phyloP scores from a whole-genome alignment of 805 yeast species.

The Isabelozyma rhagii region DNA sequence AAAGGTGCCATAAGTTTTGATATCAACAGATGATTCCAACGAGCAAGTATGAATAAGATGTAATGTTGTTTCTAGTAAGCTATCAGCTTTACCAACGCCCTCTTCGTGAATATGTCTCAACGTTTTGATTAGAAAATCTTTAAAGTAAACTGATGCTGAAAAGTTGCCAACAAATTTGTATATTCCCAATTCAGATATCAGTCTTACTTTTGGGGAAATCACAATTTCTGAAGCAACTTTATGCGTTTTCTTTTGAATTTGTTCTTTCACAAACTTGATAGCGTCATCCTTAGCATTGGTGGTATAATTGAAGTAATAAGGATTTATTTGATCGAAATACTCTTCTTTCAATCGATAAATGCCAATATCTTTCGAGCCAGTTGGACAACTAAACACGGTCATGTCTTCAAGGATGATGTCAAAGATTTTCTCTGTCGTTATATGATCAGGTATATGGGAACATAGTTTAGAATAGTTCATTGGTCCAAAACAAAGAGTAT shows the following conservation, averaged over 20 bases:
- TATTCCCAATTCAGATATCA: conserved; percentile 25
- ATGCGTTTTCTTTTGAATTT: conserved; percentile 38
- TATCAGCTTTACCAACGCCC: conserved; percentile 47
- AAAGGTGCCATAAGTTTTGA: conserved; percentile 27
- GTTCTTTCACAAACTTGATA: conserved; percentile 55
- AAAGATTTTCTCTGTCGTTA: conserved; percentile 69
- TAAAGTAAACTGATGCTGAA: conserved; percentile 51
- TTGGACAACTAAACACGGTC: conserved; percentile 31
- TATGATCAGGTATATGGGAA: conserved; percentile 69
- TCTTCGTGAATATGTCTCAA: conserved; percentile 35
- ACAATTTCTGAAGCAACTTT: conserved; percentile 47
- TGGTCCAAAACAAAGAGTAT: conserved; percentile 74
- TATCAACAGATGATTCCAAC: conserved; percentile 27
- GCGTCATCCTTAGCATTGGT: conserved; percentile 84
- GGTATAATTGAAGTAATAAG: conserved; percentile 75
- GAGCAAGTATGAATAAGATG: conserved; percentile 66
- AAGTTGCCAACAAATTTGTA: conserved; percentile 48
- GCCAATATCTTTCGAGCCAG: conserved; percentile 33
- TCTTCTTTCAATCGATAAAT: conserved; percentile 34
- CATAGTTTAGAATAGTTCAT: conserved; percentile 69
- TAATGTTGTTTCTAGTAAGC: conserved; percentile 54
- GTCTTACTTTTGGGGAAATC: conserved; percentile 51
- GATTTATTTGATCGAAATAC: conserved; percentile 39
- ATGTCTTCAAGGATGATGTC: conserved; percentile 44
- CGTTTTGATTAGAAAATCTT: conserved; percentile 50